phyloP scores from a whole-genome alignment of 805 yeast species.

The Pichia rugopelliculosa region DNA sequence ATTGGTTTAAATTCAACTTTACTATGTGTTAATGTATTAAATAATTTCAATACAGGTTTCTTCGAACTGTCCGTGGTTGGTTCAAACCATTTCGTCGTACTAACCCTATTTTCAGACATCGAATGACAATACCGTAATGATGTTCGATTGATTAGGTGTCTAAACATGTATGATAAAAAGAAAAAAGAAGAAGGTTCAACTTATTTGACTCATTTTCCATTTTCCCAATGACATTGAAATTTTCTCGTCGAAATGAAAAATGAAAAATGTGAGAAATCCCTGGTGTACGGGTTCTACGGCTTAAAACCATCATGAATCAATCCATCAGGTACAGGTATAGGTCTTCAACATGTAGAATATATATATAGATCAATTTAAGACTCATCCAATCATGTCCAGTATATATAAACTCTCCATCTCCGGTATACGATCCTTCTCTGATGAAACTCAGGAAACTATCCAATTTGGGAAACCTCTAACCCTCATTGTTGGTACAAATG shows the following conservation, averaged over 20 bases:
- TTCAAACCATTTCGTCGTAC: constrained; percentile 25
- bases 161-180: neutral
- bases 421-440: constrained; percentile 88
- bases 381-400: constrained; percentile 31
- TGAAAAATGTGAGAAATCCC: neutral
- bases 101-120: constrained; percentile 4
- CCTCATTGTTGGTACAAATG: constrained; percentile 90
- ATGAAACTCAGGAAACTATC: constrained; percentile 76
- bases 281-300: no score
- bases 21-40: constrained; percentile 75
- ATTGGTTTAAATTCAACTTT: constrained; percentile 76
- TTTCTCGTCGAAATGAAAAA: no score
- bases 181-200: neutral
- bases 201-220: neutral
- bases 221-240: no score
- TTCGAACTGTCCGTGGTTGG: constrained; percentile 18
- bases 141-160: neutral
- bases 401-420: constrained; percentile 60
- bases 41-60: constrained; percentile 49
- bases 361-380: no score
- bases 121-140: neutral
- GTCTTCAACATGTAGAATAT: no score
- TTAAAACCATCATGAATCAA: no score
- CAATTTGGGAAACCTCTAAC: constrained; percentile 89
- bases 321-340: no score